A percentile compares a stretch with the other conserved stretches of the same genome.
Evolutionary conservation across 495 filamentous ascomycete species (phyloP).

Genomic region (Neurospora tetrasperma): DNA sequence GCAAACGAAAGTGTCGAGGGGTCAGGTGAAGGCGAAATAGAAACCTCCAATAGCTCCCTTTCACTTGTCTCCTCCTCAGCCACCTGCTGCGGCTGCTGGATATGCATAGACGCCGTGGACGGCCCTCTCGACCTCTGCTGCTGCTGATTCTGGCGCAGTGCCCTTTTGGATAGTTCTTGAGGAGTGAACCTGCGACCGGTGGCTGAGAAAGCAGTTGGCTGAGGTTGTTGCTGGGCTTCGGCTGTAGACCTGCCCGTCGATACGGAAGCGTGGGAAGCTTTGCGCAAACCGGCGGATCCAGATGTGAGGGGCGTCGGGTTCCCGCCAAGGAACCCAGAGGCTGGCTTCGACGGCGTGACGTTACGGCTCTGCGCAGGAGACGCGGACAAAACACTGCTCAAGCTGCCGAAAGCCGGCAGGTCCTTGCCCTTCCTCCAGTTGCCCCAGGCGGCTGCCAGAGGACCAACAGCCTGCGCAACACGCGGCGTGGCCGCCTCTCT

Average conservation of each 20-base stretch:
- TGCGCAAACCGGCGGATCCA: slow-evolving; percentile 18
- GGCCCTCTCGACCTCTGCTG: slow-evolving; percentile 16
- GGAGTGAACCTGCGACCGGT: slow-evolving; percentile 42
- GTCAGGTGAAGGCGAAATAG: neutral
- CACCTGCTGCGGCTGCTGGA: neutral
- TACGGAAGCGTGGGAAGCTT: neutral
- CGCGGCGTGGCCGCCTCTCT: slow-evolving; percentile 59
- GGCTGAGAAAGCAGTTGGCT: slow-evolving; percentile 41
- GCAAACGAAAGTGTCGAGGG: slow-evolving; percentile 2
- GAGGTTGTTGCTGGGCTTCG: slow-evolving; percentile 35
- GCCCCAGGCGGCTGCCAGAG: slow-evolving; percentile 64
- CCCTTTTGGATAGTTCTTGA: slow-evolving; percentile 37
- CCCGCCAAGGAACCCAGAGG: slow-evolving; percentile 49
- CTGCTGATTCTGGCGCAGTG: slow-evolving; percentile 3
- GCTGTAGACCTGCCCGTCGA: neutral
- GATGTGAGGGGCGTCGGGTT: slow-evolving; percentile 75
- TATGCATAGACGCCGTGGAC: slow-evolving; percentile 10
- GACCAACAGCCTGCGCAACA: slow-evolving; percentile 65
- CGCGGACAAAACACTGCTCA: slow-evolving; percentile 23
- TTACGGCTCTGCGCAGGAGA: slow-evolving; percentile 29
- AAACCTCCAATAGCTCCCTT: slow-evolving; percentile 4
- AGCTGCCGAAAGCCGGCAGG: slow-evolving; percentile 33
- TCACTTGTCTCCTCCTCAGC: slow-evolving; percentile 22
- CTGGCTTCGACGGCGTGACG: slow-evolving; percentile 55
- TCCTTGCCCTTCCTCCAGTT: slow-evolving; percentile 73